Percentiles rank a stretch among this genome's conserved stretches.
phyloP scores from a whole-genome alignment of 2,329 filamentous ascomycete genomes.

The Fusarium multiceps region DNA sequence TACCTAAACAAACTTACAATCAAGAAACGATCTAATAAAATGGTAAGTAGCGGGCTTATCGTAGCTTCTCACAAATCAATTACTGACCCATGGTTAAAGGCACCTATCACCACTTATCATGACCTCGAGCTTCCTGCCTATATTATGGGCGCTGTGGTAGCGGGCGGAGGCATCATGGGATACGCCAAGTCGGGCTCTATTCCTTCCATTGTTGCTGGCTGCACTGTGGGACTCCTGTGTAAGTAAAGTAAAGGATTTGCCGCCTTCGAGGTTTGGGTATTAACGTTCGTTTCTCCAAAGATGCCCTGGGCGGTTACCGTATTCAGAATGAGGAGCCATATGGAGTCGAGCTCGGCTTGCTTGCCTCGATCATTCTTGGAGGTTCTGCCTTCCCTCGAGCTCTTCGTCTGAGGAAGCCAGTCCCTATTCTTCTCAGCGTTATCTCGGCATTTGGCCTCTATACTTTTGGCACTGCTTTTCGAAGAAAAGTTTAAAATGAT shows the following conservation, averaged over 20 bases:
- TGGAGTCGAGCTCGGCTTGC: constrained; percentile 87
- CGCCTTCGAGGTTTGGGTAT: background rate
- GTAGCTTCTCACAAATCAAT: too few species aligned
- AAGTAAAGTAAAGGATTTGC: constrained; percentile 48
- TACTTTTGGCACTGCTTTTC: constrained; percentile 80
- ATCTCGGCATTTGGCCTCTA: constrained; percentile 82
- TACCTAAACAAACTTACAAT: background rate
- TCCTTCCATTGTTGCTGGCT: constrained; percentile 86
- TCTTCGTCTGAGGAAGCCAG: constrained; percentile 83
- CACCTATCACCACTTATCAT: constrained; percentile 28
- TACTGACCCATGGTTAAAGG: constrained; percentile 15
- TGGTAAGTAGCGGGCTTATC: constrained; percentile 10
- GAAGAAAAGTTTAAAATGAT: constrained; percentile 49
- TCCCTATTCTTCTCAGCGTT: constrained; percentile 82
- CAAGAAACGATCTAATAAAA: background rate
- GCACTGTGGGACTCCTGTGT: constrained; percentile 79
- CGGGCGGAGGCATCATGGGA: constrained; percentile 86
- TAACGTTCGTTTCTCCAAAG: constrained; percentile 48
- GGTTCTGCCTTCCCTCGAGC: constrained; percentile 88
- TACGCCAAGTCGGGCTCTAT: constrained; percentile 87
- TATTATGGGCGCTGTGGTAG: constrained; percentile 83
- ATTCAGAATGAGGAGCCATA: constrained; percentile 80
- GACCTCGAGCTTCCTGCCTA: constrained; percentile 71
- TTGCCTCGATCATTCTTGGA: constrained; percentile 86
- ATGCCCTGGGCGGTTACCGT: constrained; percentile 84